A percentile compares a stretch with the other conserved stretches of the same genome.
phyloP scores from a whole-genome alignment of 352 stramenopile species.

The Phytopythium boreale region DNA sequence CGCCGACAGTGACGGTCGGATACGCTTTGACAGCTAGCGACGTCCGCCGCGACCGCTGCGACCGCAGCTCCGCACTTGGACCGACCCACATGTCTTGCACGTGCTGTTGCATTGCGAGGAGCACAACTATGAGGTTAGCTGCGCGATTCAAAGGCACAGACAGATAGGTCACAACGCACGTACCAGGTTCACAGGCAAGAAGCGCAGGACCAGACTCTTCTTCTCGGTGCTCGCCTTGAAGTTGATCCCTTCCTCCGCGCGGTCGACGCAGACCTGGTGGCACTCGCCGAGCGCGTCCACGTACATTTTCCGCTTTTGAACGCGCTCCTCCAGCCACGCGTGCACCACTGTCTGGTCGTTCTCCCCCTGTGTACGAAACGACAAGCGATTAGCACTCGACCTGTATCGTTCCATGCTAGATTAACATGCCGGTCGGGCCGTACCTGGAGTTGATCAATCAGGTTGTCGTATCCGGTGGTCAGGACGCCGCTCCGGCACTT shows the following conservation, averaged over 20 bases:
- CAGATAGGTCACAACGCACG: neutral
- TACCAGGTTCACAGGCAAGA: constrained; percentile 78
- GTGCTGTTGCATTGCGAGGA: constrained; percentile 26
- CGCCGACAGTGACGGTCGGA: constrained; percentile 69
- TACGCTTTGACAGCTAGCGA: constrained; percentile 62
- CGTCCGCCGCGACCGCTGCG: constrained; percentile 58
- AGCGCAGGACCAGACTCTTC: constrained; percentile 68
- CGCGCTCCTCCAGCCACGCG: constrained; percentile 69
- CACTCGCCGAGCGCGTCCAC: constrained; percentile 67
- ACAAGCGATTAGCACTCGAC: constrained; percentile 34
- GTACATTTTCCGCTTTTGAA: constrained; percentile 65
- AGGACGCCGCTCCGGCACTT: constrained; percentile 64
- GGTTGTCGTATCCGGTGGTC: constrained; percentile 67
- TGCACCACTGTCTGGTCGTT: constrained; percentile 72
- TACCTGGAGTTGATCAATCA: constrained; percentile 84
- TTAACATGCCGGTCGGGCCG: constrained; percentile 39
- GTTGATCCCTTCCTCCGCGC: constrained; percentile 65
- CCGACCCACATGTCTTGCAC: constrained; percentile 86
- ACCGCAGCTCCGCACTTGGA: constrained; percentile 58
- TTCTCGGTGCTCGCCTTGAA: constrained; percentile 86
- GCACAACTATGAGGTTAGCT: neutral
- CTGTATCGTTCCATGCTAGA: no score
- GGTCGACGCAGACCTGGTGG: constrained; percentile 61
- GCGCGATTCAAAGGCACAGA: neutral
- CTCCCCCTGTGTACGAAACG: constrained; percentile 35